Base-by-base conservation (phyloP, 2,329 filamentous ascomycete genomes). In the Grosmannia huntii region DNA sequence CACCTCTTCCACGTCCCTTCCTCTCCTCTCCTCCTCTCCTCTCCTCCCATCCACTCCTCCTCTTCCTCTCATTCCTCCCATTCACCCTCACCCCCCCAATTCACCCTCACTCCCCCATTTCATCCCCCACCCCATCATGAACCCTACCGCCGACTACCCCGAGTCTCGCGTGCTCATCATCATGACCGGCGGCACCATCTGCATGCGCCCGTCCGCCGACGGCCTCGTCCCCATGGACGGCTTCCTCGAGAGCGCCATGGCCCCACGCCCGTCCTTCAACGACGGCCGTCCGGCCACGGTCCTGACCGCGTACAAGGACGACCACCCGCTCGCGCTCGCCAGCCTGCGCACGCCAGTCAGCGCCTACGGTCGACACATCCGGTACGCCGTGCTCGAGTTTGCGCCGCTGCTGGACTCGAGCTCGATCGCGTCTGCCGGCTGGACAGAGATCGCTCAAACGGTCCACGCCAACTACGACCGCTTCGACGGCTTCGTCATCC, bases 131-230 rank as follows among this genome's bases (percentile, higher is more conserved):
- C 27, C 11, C 28, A 38, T 2, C 3, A 16, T 16, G 12, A 38
- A 31, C 23, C n/a, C 65, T 44, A 61, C 62, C 21, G 60, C 64
- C 54, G 71, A 67, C 10, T 76, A 76, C 59, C 86, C 86, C 12
- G 89, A 95, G 70, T 89, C 89, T 27, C 80, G 88, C 60, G 87
- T 96, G 14, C 77, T 96, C 63, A 87, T 96, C 66, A 89, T 96
- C 71, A 92, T 95, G 75, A 96, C 91, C 14, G 90, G 89, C 60
- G 87, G 87, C 51, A 90, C 87, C 7, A 96, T 96, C 66, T 96
- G 90, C 73, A 96, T 96, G 91, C 84, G 86, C 68, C 85, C 84
- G 57, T 90, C 89, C 11, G 79, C 81, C 10, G 82, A 90, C 64
- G 91, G 91, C 1, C 82, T 95, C 57, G 79, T 94, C 41, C 91